A percentile compares a stretch with the other conserved stretches of the same genome.
These are phyloP conservation scores for Marasmius oreades DNA, from an alignment of 1,284 basidiomycete genomes.

Conservation along the genomic window DNA sequence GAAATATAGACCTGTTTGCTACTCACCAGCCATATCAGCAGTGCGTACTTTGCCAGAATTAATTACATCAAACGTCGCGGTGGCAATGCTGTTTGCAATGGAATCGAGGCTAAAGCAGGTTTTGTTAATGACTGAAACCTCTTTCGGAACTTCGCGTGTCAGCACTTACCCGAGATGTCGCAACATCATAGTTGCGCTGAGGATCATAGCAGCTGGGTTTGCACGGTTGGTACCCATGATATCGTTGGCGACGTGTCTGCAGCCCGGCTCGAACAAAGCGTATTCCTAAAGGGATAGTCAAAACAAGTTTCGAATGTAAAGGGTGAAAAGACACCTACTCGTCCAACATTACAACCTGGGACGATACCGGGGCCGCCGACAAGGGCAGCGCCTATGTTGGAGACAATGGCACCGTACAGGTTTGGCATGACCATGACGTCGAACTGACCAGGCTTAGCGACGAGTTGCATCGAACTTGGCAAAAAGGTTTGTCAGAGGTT, in stretches of 20 bases:
- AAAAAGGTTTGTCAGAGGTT: constrained; percentile 10
- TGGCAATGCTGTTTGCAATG: constrained; percentile 94
- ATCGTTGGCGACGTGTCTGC: constrained; percentile 97
- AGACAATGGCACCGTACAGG: constrained; percentile 95
- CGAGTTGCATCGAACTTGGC: constrained; percentile 93
- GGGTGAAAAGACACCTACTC: constrained; percentile 45
- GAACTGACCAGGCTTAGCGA: constrained; percentile 92
- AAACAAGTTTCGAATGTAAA: not conserved
- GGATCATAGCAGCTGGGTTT: constrained; percentile 98
- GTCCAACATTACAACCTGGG: constrained; percentile 96
- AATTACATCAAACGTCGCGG: constrained; percentile 92
- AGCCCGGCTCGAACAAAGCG: constrained; percentile 98
- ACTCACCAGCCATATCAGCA: constrained; percentile 92
- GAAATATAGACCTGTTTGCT: constrained; percentile 1
- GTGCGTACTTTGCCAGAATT: constrained; percentile 88
- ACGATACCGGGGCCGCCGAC: constrained; percentile 98
- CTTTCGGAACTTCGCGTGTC: not conserved
- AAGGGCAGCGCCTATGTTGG: constrained; percentile 97
- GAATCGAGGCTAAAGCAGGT: constrained; percentile 67
- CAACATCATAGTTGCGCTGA: constrained; percentile 98
- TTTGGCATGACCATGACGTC: constrained; percentile 99
- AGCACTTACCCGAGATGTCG: constrained; percentile 83
- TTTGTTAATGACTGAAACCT: constrained; percentile 2
- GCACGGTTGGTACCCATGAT: constrained; percentile 98
- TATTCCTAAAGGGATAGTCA: constrained; percentile 64